Evolutionary conservation across 140 eudicot genomes (phyloP).

Genomic region (Oenanthe javanica): DNA sequence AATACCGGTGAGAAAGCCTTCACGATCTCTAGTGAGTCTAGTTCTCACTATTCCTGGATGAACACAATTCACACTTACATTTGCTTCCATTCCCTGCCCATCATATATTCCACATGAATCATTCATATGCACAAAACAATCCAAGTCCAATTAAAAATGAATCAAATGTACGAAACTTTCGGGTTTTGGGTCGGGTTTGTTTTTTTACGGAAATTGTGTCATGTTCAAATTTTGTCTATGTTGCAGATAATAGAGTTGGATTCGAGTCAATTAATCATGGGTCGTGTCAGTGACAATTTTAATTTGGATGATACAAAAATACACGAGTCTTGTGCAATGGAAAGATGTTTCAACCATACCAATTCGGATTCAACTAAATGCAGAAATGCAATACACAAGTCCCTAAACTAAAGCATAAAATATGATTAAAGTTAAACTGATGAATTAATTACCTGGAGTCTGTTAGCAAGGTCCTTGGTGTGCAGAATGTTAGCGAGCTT

Average conservation of each 20-base stretch:
- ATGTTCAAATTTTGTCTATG: background rate
- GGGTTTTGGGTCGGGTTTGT: background rate
- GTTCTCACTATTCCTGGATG: conserved; percentile 98
- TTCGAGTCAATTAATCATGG: background rate
- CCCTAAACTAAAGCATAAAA: background rate
- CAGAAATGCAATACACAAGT: background rate
- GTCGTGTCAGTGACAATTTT: background rate
- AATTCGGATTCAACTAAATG: no score
- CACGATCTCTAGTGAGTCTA: conserved; percentile 90
- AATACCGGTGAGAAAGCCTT: conserved; percentile 81
- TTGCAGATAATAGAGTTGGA: background rate
- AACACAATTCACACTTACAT: conserved; percentile 77
- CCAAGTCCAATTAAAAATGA: no score
- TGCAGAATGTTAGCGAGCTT: conserved; percentile 96
- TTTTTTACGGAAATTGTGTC: no score
- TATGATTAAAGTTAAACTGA: background rate
- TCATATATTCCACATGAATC: background rate
- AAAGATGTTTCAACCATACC: no score
- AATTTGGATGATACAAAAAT: background rate
- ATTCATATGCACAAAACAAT: no score
- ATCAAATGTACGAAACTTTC: background rate
- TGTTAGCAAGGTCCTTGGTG: conserved; percentile 85
- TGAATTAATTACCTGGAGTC: conserved; percentile 41
- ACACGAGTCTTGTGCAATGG: no score
- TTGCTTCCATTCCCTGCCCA: conserved; percentile 59